These are phyloP conservation scores for Leersia perrieri DNA, from an alignment of 176 grass and related monocot species.

Conservation along the genomic window DNA sequence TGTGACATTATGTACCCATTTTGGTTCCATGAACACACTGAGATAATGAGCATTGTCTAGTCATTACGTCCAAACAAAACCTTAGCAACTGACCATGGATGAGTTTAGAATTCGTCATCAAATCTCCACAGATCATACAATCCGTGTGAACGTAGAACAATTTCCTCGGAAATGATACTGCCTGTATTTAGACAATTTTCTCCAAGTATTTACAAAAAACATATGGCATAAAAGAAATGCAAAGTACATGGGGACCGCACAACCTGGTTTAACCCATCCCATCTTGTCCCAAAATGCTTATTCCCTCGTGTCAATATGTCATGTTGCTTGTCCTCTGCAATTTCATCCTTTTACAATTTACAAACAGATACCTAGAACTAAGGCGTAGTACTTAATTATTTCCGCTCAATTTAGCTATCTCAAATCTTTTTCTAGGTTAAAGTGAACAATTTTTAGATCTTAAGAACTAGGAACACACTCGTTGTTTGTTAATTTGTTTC, in stretches of 20 bases:
- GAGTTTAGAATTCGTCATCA: not conserved
- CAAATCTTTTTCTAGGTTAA: not conserved
- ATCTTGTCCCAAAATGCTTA: not conserved
- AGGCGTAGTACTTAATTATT: too few relatives aligned
- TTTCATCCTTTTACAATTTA: not conserved
- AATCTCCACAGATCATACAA: not conserved
- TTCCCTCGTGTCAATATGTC: not conserved
- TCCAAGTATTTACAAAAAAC: not conserved
- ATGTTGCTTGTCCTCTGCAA: not conserved
- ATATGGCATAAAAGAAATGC: not conserved
- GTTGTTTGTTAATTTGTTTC: too few relatives aligned
- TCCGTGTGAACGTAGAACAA: not conserved
- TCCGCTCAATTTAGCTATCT: not conserved
- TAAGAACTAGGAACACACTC: too few relatives aligned
- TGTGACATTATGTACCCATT: too few relatives aligned
- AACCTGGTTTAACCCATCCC: slow-evolving; percentile 13
- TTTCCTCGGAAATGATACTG: not conserved
- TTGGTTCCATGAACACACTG: not conserved
- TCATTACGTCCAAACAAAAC: not conserved
- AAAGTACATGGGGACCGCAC: slow-evolving; percentile 13
- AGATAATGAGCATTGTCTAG: not conserved
- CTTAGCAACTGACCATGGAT: not conserved
- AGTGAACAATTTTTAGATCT: not conserved
- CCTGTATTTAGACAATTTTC: not conserved
- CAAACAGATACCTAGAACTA: too few relatives aligned